Conservation (phyloP, 2,329 filamentous ascomycete species). For the Trichoderma endophyticum region DNA sequence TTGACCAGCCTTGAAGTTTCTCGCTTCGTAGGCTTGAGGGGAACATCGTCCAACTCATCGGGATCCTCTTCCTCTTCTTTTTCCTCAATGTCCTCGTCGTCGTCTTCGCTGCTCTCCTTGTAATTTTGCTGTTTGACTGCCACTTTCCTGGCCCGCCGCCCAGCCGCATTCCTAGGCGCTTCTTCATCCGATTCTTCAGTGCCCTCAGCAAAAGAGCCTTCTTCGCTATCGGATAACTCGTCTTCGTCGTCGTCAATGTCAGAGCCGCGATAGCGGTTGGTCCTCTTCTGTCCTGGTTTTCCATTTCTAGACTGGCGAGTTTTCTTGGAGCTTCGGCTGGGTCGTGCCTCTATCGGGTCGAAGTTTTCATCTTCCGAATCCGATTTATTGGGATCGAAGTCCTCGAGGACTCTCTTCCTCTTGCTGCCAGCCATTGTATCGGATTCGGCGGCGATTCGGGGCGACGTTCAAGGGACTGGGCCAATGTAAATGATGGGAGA, state of each 20-base stretch:
- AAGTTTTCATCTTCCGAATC: slow-evolving; percentile 66
- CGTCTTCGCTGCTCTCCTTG: slow-evolving; percentile 44
- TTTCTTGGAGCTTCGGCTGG: slow-evolving; percentile 43
- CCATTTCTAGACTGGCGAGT: slow-evolving; percentile 38
- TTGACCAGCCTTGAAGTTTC: slow-evolving; percentile 43
- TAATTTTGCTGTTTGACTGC: slow-evolving; percentile 47
- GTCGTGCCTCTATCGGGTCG: slow-evolving; percentile 49
- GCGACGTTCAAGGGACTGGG: not conserved
- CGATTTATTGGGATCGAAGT: slow-evolving; percentile 65
- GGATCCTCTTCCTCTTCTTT: slow-evolving; percentile 25
- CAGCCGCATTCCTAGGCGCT: slow-evolving; percentile 44
- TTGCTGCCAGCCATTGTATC: slow-evolving; percentile 41
- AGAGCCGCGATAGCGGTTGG: slow-evolving; percentile 52
- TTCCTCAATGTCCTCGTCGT: slow-evolving; percentile 29
- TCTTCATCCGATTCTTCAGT: slow-evolving; percentile 42
- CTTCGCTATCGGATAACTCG: slow-evolving; percentile 51
- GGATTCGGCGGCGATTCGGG: not conserved
- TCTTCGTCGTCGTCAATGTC: slow-evolving; percentile 63
- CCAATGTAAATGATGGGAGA: not conserved
- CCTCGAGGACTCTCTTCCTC: slow-evolving; percentile 54
- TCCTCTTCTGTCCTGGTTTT: slow-evolving; percentile 35
- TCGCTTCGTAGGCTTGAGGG: slow-evolving; percentile 27
- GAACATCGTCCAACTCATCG: slow-evolving; percentile 25
- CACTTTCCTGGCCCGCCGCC: slow-evolving; percentile 47
- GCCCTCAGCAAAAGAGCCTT: slow-evolving; percentile 47